phyloP scores from a whole-genome alignment of 768 basidiomycete species.

The Royoungia palumana region DNA sequence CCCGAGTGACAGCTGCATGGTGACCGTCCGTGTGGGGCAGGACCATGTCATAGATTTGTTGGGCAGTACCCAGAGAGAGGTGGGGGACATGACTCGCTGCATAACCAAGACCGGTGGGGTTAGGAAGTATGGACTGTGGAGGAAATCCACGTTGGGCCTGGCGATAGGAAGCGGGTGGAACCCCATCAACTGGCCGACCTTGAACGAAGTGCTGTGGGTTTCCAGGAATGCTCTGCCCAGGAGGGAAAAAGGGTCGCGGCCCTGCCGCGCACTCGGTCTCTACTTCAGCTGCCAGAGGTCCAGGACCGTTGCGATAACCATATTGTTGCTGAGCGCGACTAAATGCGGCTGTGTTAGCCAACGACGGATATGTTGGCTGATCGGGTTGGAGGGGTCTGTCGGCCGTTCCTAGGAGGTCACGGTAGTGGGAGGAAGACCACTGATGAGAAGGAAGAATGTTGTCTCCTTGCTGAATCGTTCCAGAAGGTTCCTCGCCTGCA shows the following conservation, averaged over 20 bases:
- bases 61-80: constrained; percentile 68
- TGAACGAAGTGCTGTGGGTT: constrained; percentile 47
- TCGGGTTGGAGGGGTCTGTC: constrained; percentile 44
- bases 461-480: constrained; percentile 33
- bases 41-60: constrained; percentile 83
- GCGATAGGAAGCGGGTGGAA: constrained; percentile 53
- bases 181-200: constrained; percentile 49
- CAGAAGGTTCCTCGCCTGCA: constrained; percentile 46
- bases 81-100: constrained; percentile 57
- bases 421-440: constrained; percentile 50
- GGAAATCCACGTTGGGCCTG: constrained; percentile 57
- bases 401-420: constrained; percentile 38
- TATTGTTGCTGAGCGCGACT: constrained; percentile 54
- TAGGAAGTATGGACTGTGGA: constrained; percentile 53
- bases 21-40: constrained; percentile 47
- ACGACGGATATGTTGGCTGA: constrained; percentile 63
- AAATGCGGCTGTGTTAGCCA: constrained; percentile 44
- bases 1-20: constrained; percentile 65
- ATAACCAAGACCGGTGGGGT: constrained; percentile 53
- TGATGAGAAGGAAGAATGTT: constrained; percentile 42
- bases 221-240: constrained; percentile 39
- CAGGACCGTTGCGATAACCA: constrained; percentile 46
- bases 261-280: constrained; percentile 56
- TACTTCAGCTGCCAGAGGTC: constrained; percentile 17
- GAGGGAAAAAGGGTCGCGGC: constrained; percentile 53